Percentiles rank a stretch among this genome's conserved stretches.
phyloP scores from a whole-genome alignment of 768 basidiomycete species.

The Suillus americanus region DNA sequence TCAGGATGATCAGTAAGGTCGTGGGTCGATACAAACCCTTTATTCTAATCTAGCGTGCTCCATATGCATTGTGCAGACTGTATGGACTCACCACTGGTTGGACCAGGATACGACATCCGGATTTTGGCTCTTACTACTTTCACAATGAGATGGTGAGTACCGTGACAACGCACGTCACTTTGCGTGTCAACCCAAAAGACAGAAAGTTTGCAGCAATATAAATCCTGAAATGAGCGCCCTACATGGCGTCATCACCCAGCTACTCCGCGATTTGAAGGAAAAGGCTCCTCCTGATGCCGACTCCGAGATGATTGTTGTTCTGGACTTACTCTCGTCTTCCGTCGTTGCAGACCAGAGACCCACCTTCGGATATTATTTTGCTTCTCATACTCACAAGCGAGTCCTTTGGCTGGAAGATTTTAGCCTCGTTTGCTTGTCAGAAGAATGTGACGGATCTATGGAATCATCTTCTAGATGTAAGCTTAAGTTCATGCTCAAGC shows the following conservation, averaged over 20 bases:
- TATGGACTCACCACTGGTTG: constrained; percentile 20
- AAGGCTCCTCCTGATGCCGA: constrained; percentile 10
- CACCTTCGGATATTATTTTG: constrained; percentile 22
- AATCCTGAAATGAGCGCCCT: not conserved
- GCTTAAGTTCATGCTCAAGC: constrained; percentile 6
- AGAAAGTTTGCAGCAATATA: constrained; percentile 8
- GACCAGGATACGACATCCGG: constrained; percentile 30
- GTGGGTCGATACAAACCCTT: not conserved
- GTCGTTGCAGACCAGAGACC: not conserved
- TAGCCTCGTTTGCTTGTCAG: constrained; percentile 22
- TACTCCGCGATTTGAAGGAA: not conserved
- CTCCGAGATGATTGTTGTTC: constrained; percentile 15
- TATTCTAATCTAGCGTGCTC: not conserved
- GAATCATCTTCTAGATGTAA: constrained; percentile 23
- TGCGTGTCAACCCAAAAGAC: constrained; percentile 8
- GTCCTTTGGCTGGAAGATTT: constrained; percentile 31
- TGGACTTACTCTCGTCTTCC: constrained; percentile 11
- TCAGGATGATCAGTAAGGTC: not conserved
- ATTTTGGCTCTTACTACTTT: constrained; percentile 32
- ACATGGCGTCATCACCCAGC: not conserved
- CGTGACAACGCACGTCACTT: constrained; percentile 12
- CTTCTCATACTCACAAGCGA: constrained; percentile 26
- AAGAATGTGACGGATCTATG: constrained; percentile 11
- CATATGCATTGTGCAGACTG: not conserved
- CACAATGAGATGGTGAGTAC: constrained; percentile 31